These are phyloP conservation scores for Trichoderma sp. DNA, from an alignment of 2,329 filamentous ascomycete species.

Conservation along the genomic window DNA sequence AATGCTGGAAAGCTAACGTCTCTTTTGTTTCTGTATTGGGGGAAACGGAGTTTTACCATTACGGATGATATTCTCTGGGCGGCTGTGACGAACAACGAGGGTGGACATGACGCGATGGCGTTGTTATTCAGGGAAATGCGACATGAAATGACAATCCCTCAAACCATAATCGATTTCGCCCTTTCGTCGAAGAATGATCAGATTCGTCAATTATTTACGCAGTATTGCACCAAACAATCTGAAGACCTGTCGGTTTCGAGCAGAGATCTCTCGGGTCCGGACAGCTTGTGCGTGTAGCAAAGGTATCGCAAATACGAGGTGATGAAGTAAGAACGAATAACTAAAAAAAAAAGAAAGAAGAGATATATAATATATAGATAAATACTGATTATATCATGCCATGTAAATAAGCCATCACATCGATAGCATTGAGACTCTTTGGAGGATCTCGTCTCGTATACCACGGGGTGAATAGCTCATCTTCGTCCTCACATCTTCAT, in stretches of 20 bases:
- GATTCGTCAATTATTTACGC: neutral
- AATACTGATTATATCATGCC: neutral
- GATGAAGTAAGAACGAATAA: too few relatives aligned
- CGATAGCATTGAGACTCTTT: neutral
- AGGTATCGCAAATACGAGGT: too few relatives aligned
- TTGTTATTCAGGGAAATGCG: neutral
- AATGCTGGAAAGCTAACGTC: neutral
- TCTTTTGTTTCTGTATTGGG: neutral
- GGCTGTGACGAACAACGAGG: neutral
- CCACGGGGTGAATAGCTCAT: neutral
- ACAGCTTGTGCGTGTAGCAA: too few relatives aligned
- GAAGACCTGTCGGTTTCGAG: neutral
- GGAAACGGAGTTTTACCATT: neutral
- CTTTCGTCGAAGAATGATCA: neutral
- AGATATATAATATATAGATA: neutral
- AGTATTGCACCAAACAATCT: neutral
- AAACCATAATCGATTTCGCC: neutral
- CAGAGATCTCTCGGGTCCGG: too few relatives aligned
- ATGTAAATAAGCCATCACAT: neutral
- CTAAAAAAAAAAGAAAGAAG: too few relatives aligned
- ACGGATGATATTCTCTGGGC: neutral
- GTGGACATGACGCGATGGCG: neutral
- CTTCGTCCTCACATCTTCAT: neutral
- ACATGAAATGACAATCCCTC: neutral
- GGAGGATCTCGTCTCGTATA: neutral